A percentile compares a stretch with the other conserved stretches of the same genome.
These are phyloP conservation scores for Claviceps pazoutovae DNA, from an alignment of 2,329 filamentous ascomycete species.

Conservation along the genomic window DNA sequence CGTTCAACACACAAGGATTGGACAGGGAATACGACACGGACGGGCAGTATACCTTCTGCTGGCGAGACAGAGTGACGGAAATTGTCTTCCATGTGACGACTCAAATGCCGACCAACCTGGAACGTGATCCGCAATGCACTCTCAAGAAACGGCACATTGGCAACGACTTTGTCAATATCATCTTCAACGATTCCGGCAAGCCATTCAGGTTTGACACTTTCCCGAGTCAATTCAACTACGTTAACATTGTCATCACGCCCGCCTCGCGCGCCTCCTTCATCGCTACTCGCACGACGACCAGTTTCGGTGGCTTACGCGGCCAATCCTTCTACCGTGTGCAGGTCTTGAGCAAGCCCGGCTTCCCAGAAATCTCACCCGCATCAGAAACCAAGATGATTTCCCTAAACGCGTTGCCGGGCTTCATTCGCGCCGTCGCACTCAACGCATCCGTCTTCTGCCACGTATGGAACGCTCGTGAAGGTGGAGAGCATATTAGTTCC, in stretches of 20 bases:
- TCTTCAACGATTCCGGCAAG: constrained; percentile 92
- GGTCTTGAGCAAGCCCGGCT: constrained; percentile 74
- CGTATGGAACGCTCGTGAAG: constrained; percentile 70
- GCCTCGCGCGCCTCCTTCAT: constrained; percentile 67
- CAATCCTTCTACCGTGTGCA: constrained; percentile 73
- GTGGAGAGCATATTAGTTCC: constrained; percentile 71
- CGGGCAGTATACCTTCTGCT: constrained; percentile 80
- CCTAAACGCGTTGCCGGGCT: constrained; percentile 64
- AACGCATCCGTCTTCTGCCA: constrained; percentile 88
- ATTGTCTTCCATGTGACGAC: constrained; percentile 93
- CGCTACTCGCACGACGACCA: constrained; percentile 37
- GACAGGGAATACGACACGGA: constrained; percentile 66
- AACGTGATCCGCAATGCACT: constrained; percentile 60
- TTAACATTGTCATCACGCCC: constrained; percentile 91
- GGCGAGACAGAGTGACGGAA: constrained; percentile 89
- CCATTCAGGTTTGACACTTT: constrained; percentile 86
- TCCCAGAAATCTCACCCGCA: constrained; percentile 83
- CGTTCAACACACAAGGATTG: constrained; percentile 85
- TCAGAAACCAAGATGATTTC: constrained; percentile 82
- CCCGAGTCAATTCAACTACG: constrained; percentile 88
- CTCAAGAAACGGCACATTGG: constrained; percentile 91
- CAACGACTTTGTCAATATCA: constrained; percentile 95
- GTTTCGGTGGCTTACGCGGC: constrained; percentile 6
- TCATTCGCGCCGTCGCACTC: constrained; percentile 77
- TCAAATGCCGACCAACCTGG: constrained; percentile 85